A percentile compares a stretch with the other conserved stretches of the same genome.
Conservation (phyloP, 2,329 filamentous ascomycete genomes). For the Neofusicoccum umdonicola region DNA sequence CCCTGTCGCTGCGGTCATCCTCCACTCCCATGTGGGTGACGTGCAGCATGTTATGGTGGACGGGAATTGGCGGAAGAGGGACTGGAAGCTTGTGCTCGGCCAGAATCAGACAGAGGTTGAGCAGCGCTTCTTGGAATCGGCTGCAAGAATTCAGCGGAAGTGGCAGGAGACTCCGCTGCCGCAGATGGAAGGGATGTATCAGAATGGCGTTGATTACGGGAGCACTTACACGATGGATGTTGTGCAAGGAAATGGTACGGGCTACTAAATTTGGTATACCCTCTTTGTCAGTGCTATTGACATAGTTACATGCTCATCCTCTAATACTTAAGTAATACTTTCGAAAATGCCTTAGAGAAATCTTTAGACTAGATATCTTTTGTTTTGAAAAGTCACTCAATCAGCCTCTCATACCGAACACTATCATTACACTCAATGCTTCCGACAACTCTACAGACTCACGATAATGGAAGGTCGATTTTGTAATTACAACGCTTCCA, state of each 20-base stretch:
- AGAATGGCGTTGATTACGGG: constrained; percentile 3
- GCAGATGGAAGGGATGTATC: constrained; percentile 15
- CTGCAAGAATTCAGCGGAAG: constrained; percentile 24
- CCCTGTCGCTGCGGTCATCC: constrained; percentile 55
- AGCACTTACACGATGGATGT: constrained; percentile 8
- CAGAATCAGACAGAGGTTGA: constrained; percentile 22
- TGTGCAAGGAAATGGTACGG: constrained; percentile 16
- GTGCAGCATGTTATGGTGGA: constrained; percentile 52
- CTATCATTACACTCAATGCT: too few relatives aligned
- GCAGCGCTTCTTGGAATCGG: constrained; percentile 24
- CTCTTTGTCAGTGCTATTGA: too few relatives aligned
- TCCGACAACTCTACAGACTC: too few relatives aligned
- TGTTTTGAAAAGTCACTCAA: too few relatives aligned
- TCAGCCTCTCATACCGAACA: too few relatives aligned
- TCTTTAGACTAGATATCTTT: too few relatives aligned
- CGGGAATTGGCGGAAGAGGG: constrained; percentile 49
- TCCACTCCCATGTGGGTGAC: constrained; percentile 56
- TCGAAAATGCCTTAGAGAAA: too few relatives aligned
- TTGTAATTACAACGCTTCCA: too few relatives aligned
- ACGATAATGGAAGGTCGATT: too few relatives aligned
- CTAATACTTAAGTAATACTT: too few relatives aligned
- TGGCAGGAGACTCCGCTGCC: constrained; percentile 20
- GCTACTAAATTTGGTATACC: constrained; percentile 3
- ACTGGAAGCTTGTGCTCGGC: constrained; percentile 35
- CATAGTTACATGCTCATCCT: too few relatives aligned